A percentile compares a stretch with the other conserved stretches of the same genome.
Evolutionary conservation across 192 early-diverging fungal genomes (phyloP).

Genomic region (Podila verticillata): DNA sequence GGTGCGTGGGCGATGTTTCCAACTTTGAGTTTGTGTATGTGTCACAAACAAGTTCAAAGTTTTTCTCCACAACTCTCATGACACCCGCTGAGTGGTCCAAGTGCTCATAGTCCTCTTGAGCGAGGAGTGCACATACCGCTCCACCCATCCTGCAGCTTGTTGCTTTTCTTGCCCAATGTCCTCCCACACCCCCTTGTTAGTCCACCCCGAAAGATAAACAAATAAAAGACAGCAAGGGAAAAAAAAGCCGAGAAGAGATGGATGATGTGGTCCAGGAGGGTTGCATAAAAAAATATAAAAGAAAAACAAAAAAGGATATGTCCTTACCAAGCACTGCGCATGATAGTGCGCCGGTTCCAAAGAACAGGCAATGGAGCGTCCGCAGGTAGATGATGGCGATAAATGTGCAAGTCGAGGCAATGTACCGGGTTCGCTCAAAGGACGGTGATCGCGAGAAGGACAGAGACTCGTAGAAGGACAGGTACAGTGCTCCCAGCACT

Average conservation of each 20-base stretch:
- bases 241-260: background rate
- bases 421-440: slow-evolving; percentile 46
- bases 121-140: too few relatives aligned
- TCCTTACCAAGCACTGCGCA: slow-evolving; percentile 48
- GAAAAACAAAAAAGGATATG: slow-evolving; percentile 4
- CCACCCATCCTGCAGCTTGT: too few relatives aligned
- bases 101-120: too few relatives aligned
- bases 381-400: slow-evolving; percentile 48
- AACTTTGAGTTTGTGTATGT: too few relatives aligned
- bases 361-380: slow-evolving; percentile 50
- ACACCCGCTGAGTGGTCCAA: too few relatives aligned
- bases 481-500: slow-evolving; percentile 29
- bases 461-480: slow-evolving; percentile 43
- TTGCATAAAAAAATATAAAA: background rate
- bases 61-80: too few relatives aligned
- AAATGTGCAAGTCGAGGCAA: slow-evolving; percentile 48
- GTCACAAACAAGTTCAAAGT: too few relatives aligned
- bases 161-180: too few relatives aligned
- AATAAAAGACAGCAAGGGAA: background rate
- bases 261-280: too few relatives aligned
- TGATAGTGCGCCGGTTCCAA: slow-evolving; percentile 46
- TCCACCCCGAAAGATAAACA: too few relatives aligned
- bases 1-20: too few relatives aligned
- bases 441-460: slow-evolving; percentile 47
- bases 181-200: too few relatives aligned